Evolutionary conservation across 306 rosid genomes (phyloP).

Genomic region (Fragaria nilgerrensis): DNA sequence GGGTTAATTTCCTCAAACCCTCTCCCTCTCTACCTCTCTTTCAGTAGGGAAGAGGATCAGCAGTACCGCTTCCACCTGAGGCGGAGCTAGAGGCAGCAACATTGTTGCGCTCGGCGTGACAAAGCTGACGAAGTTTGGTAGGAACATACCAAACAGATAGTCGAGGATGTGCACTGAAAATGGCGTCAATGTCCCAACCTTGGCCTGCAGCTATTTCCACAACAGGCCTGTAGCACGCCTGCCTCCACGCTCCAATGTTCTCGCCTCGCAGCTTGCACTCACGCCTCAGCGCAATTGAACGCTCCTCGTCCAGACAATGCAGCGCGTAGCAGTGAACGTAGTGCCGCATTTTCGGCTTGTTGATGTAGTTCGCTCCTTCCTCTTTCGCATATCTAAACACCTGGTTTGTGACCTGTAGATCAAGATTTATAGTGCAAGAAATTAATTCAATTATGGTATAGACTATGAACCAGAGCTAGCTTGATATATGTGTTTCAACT

Average conservation of each 20-base stretch:
- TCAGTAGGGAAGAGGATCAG: slow-evolving; percentile 42
- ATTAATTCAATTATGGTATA: not conserved
- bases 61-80: slow-evolving; percentile 29
- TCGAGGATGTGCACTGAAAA: slow-evolving; percentile 75
- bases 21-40: not conserved
- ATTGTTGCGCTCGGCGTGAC: slow-evolving; percentile 69
- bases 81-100: slow-evolving; percentile 60
- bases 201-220: slow-evolving; percentile 71
- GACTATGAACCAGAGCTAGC: not conserved
- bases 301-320: slow-evolving; percentile 81
- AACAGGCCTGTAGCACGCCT: slow-evolving; percentile 79
- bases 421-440: not conserved
- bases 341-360: slow-evolving; percentile 99
- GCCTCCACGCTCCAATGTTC: slow-evolving; percentile 89
- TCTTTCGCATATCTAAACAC: slow-evolving; percentile 84
- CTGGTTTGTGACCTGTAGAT: slow-evolving; percentile 76
- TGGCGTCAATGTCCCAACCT: slow-evolving; percentile 95
- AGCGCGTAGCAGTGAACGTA: slow-evolving; percentile 93
- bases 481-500: not conserved
- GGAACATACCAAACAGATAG: slow-evolving; percentile 94
- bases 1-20: no score
- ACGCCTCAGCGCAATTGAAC: slow-evolving; percentile 62
- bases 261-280: slow-evolving; percentile 76
- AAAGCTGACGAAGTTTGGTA: slow-evolving; percentile 90
- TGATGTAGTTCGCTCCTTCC: slow-evolving; percentile 89